Evolutionary conservation across 1,139 yeast genomes (phyloP).

Genomic region (Protomyces macrosporus): DNA sequence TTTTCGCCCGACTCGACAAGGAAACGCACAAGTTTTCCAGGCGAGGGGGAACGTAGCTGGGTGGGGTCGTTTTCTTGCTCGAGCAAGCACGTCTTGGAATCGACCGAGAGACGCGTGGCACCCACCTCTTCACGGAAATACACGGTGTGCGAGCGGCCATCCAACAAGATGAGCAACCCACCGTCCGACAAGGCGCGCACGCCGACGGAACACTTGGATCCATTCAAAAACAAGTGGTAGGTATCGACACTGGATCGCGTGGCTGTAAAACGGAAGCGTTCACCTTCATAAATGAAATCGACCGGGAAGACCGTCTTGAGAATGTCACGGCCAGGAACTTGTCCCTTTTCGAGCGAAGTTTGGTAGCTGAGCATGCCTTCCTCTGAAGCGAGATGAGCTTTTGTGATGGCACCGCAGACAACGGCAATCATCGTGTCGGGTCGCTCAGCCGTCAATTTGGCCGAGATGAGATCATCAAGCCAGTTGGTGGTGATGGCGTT

Average conservation of each 20-base stretch:
- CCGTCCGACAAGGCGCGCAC: slow-evolving; percentile 88
- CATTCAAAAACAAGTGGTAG: slow-evolving; percentile 86
- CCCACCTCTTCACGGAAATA: slow-evolving; percentile 98
- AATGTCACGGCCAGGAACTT: slow-evolving; percentile 75
- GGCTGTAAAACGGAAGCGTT: slow-evolving; percentile 88
- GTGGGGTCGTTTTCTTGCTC: slow-evolving; percentile 98
- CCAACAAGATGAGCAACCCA: slow-evolving; percentile 79
- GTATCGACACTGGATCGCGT: slow-evolving; percentile 82
- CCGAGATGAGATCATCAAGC: slow-evolving; percentile 92
- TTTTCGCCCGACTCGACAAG: slow-evolving; percentile 95
- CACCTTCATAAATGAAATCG: slow-evolving; percentile 92
- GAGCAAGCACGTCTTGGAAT: slow-evolving; percentile 85
- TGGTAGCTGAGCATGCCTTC: slow-evolving; percentile 65
- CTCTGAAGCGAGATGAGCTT: slow-evolving; percentile 78
- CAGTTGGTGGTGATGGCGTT: slow-evolving; percentile 97
- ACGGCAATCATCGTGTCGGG: slow-evolving; percentile 89
- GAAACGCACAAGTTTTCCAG: slow-evolving; percentile 92
- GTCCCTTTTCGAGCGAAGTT: slow-evolving; percentile 82
- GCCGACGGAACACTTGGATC: slow-evolving; percentile 82
- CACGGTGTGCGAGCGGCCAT: slow-evolving; percentile 88
- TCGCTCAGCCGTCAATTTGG: slow-evolving; percentile 91
- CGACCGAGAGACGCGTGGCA: slow-evolving; percentile 93
- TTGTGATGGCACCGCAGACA: slow-evolving; percentile 94
- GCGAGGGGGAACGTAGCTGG: slow-evolving; percentile 96
- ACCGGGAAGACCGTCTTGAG: slow-evolving; percentile 84